Evolutionary conservation across 192 early-diverging fungal species (phyloP).

Genomic region (Coemansia aciculifera): DNA sequence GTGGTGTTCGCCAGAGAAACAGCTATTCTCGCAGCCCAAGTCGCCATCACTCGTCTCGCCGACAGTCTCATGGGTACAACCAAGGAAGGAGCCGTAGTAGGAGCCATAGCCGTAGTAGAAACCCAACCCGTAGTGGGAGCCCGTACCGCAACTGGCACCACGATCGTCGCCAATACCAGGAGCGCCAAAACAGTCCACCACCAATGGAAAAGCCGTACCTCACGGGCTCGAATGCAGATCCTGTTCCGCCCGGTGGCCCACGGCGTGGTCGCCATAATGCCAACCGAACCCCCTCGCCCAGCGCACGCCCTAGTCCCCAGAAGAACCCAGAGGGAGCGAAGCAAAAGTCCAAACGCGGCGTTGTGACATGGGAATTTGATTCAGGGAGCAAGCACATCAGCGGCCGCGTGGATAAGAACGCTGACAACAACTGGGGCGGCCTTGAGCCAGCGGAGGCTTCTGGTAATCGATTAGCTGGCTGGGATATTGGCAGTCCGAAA

Average conservation of each 20-base stretch:
- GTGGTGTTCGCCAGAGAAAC: not conserved
- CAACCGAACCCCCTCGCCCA: not conserved
- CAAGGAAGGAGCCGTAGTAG: not conserved
- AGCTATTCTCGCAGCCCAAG: conserved; percentile 1
- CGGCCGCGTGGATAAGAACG: not conserved
- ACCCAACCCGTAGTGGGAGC: not conserved
- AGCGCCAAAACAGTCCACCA: not conserved
- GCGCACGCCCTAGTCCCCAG: not conserved
- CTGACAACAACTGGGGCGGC: not conserved
- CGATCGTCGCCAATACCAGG: not conserved
- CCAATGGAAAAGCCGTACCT: not conserved
- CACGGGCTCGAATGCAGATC: not conserved
- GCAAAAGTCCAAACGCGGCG: not conserved
- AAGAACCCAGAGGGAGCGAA: not conserved
- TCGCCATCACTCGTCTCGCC: not conserved
- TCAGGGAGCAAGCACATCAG: not conserved
- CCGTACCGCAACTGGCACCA: not conserved
- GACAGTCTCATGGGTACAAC: not conserved
- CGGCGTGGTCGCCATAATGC: conserved; percentile 2
- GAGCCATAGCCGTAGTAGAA: not conserved
- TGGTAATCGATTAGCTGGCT: not conserved
- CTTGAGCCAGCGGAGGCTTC: not conserved
- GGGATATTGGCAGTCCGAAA: not conserved
- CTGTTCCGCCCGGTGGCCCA: not conserved
- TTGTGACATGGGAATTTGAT: not conserved